Base-by-base conservation (phyloP, 2,329 filamentous ascomycete species). In the Fusarium sp. region DNA sequence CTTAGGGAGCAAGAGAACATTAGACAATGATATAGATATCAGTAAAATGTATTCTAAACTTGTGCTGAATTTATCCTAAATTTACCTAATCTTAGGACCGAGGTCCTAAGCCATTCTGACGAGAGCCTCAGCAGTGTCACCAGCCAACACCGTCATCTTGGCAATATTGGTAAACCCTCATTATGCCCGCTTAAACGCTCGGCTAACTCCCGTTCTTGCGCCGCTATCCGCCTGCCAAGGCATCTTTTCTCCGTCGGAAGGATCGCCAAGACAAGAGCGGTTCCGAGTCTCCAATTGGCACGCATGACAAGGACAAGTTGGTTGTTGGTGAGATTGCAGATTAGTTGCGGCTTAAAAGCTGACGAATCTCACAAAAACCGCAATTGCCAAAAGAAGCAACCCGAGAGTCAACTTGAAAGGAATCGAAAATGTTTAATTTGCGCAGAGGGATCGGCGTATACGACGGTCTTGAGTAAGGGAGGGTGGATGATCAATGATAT, bases 111-210 rank as follows among this genome's bases (percentile, higher is more conserved):
- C 14, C 34, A 18, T 17, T 42, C 22, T 10, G 39, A n/a, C 4
- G 22, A 28, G 61, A 51, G 26, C 62, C 11, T 62, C 38, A 51
- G 44, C 6, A 44, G 1, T 34, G 1, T 26, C 47, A 24, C 48
- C 30, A 24, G 24, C 24, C 24, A 51, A 26, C 32, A 24, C 7
- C 36, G 32, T 60, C 17, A 28, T 55, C 57, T 69, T 64, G 66
- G 58, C 65, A 20, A 39, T 11, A 28, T 44, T 36, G 45, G 63
- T 52, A 70, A 65, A 70, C 59, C 67, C 67, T 70, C 67, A 28
- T 36, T 70, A 70, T 58, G 51, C 41, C 67, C 67, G 66, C 39
- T 8, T 65, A 70, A 38, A 59, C 67, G 59, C 67, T 70, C 66
- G 62, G 62, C 26, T 65, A 63, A 54, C 30, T 42, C 42, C 57